These are phyloP conservation scores for Rhododendron kiyosumense DNA, from an alignment of 148 eudicot species.

Conservation along the genomic window DNA sequence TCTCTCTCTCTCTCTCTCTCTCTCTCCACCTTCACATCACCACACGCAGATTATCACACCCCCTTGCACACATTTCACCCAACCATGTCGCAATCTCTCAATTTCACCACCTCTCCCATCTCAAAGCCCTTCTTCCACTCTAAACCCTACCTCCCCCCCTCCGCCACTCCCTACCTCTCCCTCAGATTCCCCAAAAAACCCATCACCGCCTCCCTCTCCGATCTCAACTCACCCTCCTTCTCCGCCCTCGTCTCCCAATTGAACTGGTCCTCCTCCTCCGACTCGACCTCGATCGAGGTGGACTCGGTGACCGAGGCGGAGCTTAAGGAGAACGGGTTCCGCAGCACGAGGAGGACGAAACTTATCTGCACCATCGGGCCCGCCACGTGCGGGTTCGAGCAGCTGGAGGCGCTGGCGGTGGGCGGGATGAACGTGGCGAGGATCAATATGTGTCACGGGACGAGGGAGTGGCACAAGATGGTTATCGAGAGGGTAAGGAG, in stretches of 20 bases:
- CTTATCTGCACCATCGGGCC: constrained; percentile 81
- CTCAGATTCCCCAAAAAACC: not conserved
- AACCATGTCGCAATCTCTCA: constrained; percentile 46
- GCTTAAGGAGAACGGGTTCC: constrained; percentile 87
- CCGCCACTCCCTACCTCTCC: constrained; percentile 10
- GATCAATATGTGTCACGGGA: constrained; percentile 95
- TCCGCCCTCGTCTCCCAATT: not conserved
- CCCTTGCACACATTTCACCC: not conserved
- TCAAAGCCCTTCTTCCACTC: constrained; percentile 13
- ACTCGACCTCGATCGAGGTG: constrained; percentile 52
- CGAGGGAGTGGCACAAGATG: constrained; percentile 72
- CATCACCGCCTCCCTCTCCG: constrained; percentile 8
- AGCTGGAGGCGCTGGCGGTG: constrained; percentile 82
- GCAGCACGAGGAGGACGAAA: constrained; percentile 84
- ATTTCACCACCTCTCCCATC: constrained; percentile 11
- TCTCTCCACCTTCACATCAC: not conserved
- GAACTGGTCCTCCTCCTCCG: not conserved
- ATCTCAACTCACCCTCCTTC: constrained; percentile 6
- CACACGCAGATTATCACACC: not conserved
- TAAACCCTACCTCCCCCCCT: constrained; percentile 11
- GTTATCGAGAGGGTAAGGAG: constrained; percentile 74
- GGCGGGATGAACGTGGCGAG: constrained; percentile 95
- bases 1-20: not conserved
- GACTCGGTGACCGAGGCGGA: constrained; percentile 85
- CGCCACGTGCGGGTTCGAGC: constrained; percentile 59